These are phyloP conservation scores for Aureobasidium pullulans DNA, from an alignment of 2,329 filamentous ascomycete genomes.

Conservation along the genomic window DNA sequence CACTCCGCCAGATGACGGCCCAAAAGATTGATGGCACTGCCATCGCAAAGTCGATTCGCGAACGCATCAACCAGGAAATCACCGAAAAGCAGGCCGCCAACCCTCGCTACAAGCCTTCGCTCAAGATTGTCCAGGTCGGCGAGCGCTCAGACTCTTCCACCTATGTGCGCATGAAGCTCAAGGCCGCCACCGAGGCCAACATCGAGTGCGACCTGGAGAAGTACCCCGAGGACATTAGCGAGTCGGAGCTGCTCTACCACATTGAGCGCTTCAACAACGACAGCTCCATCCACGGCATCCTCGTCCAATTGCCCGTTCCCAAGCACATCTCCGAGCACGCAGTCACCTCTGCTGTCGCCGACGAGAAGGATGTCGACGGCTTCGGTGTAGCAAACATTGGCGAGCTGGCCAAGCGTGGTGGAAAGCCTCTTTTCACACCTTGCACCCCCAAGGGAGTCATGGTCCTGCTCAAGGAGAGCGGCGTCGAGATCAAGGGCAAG, in stretches of 20 bases:
- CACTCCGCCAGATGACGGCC: constrained; percentile 65
- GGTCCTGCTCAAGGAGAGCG: constrained; percentile 77
- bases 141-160: constrained; percentile 90
- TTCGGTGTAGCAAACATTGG: constrained; percentile 94
- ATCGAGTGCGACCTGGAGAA: constrained; percentile 83
- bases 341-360: constrained; percentile 81
- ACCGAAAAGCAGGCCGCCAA: constrained; percentile 72
- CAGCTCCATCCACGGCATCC: constrained; percentile 75
- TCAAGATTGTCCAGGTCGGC: constrained; percentile 96
- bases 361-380: constrained; percentile 96
- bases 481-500: constrained; percentile 79
- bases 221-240: constrained; percentile 71
- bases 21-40: constrained; percentile 92
- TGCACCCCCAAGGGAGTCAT: constrained; percentile 98
- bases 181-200: constrained; percentile 90
- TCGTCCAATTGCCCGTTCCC: constrained; percentile 89
- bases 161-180: constrained; percentile 99
- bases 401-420: constrained; percentile 91
- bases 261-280: constrained; percentile 82
- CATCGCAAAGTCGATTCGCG: constrained; percentile 86
- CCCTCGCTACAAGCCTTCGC: constrained; percentile 76
- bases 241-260: constrained; percentile 77
- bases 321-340: constrained; percentile 83
- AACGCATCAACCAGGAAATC: constrained; percentile 73
- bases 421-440: constrained; percentile 79